Evolutionary conservation across 179 eudicot species (phyloP), one percentile per base, ranked within the genome.

Genomic region (Beta macrorhiza): DNA sequence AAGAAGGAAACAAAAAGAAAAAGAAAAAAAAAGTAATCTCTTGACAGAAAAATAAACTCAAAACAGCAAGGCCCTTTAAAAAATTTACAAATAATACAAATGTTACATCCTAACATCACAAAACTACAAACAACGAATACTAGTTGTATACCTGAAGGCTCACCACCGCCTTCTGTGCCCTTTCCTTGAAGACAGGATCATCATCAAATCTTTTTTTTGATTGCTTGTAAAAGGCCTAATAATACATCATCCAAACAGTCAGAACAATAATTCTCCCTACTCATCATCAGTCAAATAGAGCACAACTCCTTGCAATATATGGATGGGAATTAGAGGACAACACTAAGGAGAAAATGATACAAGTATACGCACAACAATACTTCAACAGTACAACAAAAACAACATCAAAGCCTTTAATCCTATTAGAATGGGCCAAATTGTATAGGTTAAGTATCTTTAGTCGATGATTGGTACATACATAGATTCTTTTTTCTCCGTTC

Each of bases 141-240:
- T 67, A 29, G 16, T 80, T 42, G 78, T 61, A 81, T 83, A 97
- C 98, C 98, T 95, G 97, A 74, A 97, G 91, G 84, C 93, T 90
- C 80, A 97, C 99, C 67, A 95, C 98, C 16, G 99, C 99, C 78
- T 85, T 86, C 75, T 93, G 98, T 52, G 98, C 95, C 84, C 89
- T 91, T 89, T 95, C 98, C 87, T 97, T 97, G 86, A 97, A 97
- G 15, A 45, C 90, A 77, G 95, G 77, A 83, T 97, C 99, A 63
- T 83, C 88, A 65, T 97, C 98, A 89, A 97, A 97, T 85, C 91
- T 89, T 85, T 87, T 87, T 72, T 97, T 95, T 20, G 99, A 97
- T 44, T 90, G 97, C 87, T 95, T 97, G 84, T 97, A 97, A 79
- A 97, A 97, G 78, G 86, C 91, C 98, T 95, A 77, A 19, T 19